Evolutionary conservation across 1,139 yeast species (phyloP), one percentile per base, ranked within the genome.

Genomic region (Yamadazyma diddensiae): DNA sequence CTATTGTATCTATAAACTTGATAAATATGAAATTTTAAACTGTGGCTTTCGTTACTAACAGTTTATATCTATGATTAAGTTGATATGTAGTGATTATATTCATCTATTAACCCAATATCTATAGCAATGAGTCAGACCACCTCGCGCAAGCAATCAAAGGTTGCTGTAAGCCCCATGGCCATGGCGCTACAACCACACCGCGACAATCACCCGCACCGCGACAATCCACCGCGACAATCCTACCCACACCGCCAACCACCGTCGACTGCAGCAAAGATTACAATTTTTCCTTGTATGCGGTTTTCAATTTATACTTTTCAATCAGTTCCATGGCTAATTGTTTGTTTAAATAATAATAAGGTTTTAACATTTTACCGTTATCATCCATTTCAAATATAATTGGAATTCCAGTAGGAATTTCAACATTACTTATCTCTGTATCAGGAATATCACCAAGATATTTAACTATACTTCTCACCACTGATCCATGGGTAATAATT

Each of bases 391-490:
- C 81, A 39, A 78, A 62, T 23, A 79, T 75, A 37, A 83, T 59
- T 4, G 94, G 94, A 8, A 83, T 77, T 0, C 88, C 92, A 28
- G 85, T 83, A 2, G 94, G 92, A 8, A 82, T 81, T 51, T 83
- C 82, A 31, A 83, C 70, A 30, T 71, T 65, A 37, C 79, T 73
- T 31, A 83, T 82, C 35, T 75, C 80, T n/a, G 69, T 68, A 47
- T 81, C 85, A 28, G 74, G 65, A 3, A 82, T 72, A 3, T 62
- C 58, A 40, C 73, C 73, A 25, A 83, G 49, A 33, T 77, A 62
- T 48, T 82, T 82, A 35, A 82, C 65, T 22, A 82, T 59, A 15
- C 87, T 79, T 41, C 94, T 64, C 3, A 82, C 85, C 4, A 84
- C 74, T 30, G 85, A 77, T 2, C 94, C 94, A 55, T 84, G 94